Evolutionary conservation across 805 yeast genomes (phyloP).

Genomic region (Candida xiaguanensis): DNA sequence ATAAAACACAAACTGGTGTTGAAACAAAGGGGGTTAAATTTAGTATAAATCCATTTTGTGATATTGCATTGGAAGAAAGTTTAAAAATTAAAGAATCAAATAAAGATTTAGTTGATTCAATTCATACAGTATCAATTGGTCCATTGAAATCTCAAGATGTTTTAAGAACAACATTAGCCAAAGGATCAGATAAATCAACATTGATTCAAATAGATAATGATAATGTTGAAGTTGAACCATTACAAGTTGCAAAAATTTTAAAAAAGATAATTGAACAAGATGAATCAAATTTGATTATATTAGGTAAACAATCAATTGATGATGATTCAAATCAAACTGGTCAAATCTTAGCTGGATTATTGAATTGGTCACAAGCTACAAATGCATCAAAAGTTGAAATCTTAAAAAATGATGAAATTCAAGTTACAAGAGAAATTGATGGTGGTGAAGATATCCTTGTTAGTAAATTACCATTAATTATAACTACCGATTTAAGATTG

Average conservation of each 20-base stretch:
- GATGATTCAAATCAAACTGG: constrained; percentile 95
- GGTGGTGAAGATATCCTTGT: constrained; percentile 87
- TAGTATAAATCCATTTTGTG: constrained; percentile 95
- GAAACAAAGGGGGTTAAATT: constrained; percentile 89
- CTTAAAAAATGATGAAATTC: constrained; percentile 46
- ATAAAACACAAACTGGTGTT: constrained; percentile 77
- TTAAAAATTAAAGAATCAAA: constrained; percentile 66
- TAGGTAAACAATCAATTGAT: constrained; percentile 97
- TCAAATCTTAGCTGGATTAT: constrained; percentile 89
- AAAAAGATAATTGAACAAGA: constrained; percentile 67
- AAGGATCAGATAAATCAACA: constrained; percentile 88
- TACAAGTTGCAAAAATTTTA: constrained; percentile 83
- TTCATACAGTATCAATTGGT: constrained; percentile 92
- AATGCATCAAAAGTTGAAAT: constrained; percentile 84
- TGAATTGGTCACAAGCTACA: constrained; percentile 96
- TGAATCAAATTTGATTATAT: constrained; percentile 70
- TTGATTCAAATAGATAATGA: constrained; percentile 75
- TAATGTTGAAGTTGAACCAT: constrained; percentile 74
- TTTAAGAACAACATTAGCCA: constrained; percentile 85
- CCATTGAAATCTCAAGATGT: constrained; percentile 83
- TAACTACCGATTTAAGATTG: constrained; percentile 90
- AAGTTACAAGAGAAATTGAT: constrained; percentile 89
- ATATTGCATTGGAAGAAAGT: constrained; percentile 96
- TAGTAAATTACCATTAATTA: constrained; percentile 76
- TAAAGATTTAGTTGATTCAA: constrained; percentile 65